Base-by-base conservation (phyloP, 2,329 filamentous ascomycete genomes). In the Acrocalymma vagum region DNA sequence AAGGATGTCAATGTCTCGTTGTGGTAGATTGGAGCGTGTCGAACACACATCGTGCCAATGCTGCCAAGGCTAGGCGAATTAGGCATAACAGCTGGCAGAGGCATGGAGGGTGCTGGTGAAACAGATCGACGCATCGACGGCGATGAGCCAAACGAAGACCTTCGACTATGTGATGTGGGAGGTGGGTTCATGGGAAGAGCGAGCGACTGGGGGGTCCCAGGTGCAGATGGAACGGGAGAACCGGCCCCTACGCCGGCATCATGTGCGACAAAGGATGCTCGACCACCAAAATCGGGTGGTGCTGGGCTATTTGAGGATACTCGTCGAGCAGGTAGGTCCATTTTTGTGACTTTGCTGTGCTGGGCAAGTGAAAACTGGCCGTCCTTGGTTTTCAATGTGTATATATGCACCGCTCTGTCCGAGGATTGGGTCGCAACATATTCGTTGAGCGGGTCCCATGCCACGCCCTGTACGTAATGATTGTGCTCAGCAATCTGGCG, bases 361-460 rank as follows among this genome's bases (percentile, higher is more conserved):
- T 90, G 85, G 39, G 79, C 81, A 34, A 99, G 78, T 0, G 90
- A 91, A 65, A 96, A 96, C 57, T 95, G 90, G 20, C 94, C 94
- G 60, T 99, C 94, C 65, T 97, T 99, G 15, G 89, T 96, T 75
- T 90, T 95, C 50, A 99, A 77, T 1, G 88, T 93, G 74, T 99
- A 99, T 55, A 99, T 94, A 70, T 99, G 95, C 10, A 97, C 93
- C 2, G 94, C 96, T 65, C 94, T 87, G 73, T 99, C 94, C 5
- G 94, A 99, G 6, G 94, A 99, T 67, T 99, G 94, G 2, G 94
- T 99, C 24, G 94, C 94, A 45, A 99, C 92, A 69, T 92, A 99
- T 73, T 99, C 94, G 73, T 97, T 97, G 40, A 96, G 75, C 16
- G 94, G 95, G 74, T 99, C 95, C 95, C 94, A 99, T 4, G 94